Conservation (phyloP, 768 basidiomycete species). For the Mycena polygramma region DNA sequence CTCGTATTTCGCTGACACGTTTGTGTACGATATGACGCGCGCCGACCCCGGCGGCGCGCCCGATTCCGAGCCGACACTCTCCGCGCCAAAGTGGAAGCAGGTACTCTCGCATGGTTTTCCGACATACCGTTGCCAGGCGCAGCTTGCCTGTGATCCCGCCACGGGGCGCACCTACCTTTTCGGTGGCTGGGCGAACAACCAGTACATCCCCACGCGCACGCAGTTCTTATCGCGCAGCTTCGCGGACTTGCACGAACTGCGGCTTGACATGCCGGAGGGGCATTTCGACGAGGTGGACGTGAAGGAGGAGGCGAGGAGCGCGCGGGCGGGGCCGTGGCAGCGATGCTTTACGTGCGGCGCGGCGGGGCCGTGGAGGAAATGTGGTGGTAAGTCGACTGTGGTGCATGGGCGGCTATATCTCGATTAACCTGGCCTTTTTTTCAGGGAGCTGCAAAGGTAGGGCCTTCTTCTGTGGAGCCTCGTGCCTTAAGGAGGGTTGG, state of each 20-base stretch:
- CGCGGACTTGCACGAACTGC: constrained; percentile 12
- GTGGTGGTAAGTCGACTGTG: too few species aligned
- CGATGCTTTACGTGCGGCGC: too few species aligned
- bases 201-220: constrained; percentile 48
- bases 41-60: not conserved
- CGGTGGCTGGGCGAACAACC: constrained; percentile 55
- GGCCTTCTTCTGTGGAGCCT: too few species aligned
- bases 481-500: too few species aligned
- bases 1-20: constrained; percentile 5
- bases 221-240: constrained; percentile 46
- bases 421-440: too few species aligned
- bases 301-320: too few species aligned
- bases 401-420: too few species aligned
- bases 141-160: constrained; percentile 49
- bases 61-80: not conserved
- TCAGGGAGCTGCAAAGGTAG: too few species aligned
- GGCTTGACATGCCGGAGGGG: too few species aligned
- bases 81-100: constrained; percentile 49
- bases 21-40: not conserved
- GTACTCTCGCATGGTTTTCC: constrained; percentile 57
- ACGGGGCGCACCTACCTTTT: constrained; percentile 54
- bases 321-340: too few species aligned
- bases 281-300: too few species aligned
- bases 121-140: constrained; percentile 53
- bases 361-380: too few species aligned